Percentiles rank a stretch among this genome's conserved stretches.
Conservation (phyloP, 495 filamentous ascomycete species). For the Jackrogersella minutella region DNA sequence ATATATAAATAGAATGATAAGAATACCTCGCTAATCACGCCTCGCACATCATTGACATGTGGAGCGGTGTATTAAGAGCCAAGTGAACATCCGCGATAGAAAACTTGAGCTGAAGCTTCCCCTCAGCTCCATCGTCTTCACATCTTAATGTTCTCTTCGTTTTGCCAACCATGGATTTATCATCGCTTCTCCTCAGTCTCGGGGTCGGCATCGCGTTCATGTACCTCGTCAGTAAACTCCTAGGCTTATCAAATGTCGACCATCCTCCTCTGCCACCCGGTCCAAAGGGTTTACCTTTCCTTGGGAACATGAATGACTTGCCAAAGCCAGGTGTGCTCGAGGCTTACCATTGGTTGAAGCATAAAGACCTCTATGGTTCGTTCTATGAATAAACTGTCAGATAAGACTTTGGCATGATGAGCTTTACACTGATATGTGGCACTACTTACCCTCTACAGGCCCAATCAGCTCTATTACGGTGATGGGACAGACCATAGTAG, state of each 20-base stretch:
- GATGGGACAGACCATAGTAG: conserved; percentile 56
- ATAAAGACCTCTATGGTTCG: conserved; percentile 58
- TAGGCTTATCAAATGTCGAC: background rate
- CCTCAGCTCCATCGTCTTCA: background rate
- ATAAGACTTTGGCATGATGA: background rate
- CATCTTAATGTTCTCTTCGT: background rate
- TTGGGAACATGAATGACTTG: conserved; percentile 59
- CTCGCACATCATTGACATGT: too few species aligned
- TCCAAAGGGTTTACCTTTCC: conserved; percentile 51
- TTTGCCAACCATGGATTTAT: background rate
- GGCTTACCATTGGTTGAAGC: conserved; percentile 58
- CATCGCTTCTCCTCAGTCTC: conserved; percentile 8
- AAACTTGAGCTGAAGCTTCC: background rate
- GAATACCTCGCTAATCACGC: background rate
- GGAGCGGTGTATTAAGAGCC: background rate
- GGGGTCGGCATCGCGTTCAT: background rate
- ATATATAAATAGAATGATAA: too few species aligned
- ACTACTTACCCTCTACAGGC: conserved; percentile 36
- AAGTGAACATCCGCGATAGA: background rate
- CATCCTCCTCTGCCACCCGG: conserved; percentile 54
- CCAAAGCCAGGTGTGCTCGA: conserved; percentile 52
- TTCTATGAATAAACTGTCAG: background rate
- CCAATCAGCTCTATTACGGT: conserved; percentile 63
- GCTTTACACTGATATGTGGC: background rate
- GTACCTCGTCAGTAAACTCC: conserved; percentile 6